phyloP scores from a whole-genome alignment of 2,329 filamentous ascomycete genomes.

The Venturia nashicola region DNA sequence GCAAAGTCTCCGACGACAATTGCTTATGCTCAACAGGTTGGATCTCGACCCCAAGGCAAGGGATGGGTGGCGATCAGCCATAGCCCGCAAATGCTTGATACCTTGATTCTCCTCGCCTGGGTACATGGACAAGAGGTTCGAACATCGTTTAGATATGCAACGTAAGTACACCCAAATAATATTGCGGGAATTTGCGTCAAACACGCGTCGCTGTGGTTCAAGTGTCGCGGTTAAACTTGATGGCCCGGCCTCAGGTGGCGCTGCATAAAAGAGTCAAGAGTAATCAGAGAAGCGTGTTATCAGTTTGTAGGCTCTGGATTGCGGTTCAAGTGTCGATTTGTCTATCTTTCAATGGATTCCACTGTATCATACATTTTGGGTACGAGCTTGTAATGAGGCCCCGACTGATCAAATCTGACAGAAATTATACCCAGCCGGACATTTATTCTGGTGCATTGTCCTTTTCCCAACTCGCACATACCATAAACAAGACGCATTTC shows the following conservation, averaged over 20 bases:
- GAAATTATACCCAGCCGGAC: conserved; percentile 46
- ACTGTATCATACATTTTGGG: not conserved
- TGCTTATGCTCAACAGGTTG: not conserved
- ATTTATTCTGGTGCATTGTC: conserved; percentile 50
- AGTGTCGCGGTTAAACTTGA: not conserved
- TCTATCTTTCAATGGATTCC: not conserved
- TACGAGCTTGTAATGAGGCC: not conserved
- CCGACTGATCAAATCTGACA: conserved; percentile 15
- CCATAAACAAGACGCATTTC: conserved; percentile 46
- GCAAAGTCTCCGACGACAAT: not conserved
- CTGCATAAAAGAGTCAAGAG: not conserved
- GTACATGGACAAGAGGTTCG: conserved; percentile 40
- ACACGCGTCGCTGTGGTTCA: not conserved
- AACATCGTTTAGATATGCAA: conserved; percentile 46
- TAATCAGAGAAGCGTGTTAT: not conserved
- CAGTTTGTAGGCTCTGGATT: not conserved
- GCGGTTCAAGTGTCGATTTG: not conserved
- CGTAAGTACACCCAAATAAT: conserved; percentile 11
- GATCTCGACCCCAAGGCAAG: conserved; percentile 21
- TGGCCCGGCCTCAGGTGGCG: not conserved
- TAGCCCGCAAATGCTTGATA: conserved; percentile 44
- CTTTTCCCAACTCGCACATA: conserved; percentile 47
- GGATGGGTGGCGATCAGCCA: conserved; percentile 50
- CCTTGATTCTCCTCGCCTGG: conserved; percentile 47
- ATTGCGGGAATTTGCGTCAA: not conserved